These are phyloP conservation scores for Entelexis sorbosivorans DNA, from an alignment of 1,139 yeast species.

Conservation along the genomic window DNA sequence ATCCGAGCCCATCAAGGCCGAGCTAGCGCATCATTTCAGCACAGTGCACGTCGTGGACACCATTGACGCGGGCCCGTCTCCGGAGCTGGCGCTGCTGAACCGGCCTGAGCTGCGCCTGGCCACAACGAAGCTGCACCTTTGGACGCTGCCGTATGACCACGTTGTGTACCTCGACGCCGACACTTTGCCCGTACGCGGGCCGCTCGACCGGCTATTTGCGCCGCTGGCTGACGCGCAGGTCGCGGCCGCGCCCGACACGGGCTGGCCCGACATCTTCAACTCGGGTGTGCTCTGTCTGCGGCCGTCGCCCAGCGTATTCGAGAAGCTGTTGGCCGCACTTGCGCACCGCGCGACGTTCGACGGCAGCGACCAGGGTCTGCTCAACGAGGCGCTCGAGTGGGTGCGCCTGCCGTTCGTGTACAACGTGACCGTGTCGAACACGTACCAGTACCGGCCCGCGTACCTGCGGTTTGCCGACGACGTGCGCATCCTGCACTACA, in stretches of 20 bases:
- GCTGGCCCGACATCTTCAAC: slow-evolving; percentile 94
- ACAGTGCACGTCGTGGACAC: slow-evolving; percentile 30
- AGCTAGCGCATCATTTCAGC: slow-evolving; percentile 28
- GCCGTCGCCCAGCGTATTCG: slow-evolving; percentile 11
- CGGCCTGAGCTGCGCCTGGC: slow-evolving; percentile 70
- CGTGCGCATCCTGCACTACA: slow-evolving; percentile 64
- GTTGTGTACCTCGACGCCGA: slow-evolving; percentile 77
- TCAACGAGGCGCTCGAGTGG: slow-evolving; percentile 74
- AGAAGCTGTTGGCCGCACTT: slow-evolving; percentile 4
- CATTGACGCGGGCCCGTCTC: slow-evolving; percentile 27
- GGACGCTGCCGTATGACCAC: slow-evolving; percentile 55
- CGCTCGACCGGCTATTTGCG: slow-evolving; percentile 35
- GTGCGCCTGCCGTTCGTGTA: slow-evolving; percentile 62
- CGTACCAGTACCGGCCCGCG: slow-evolving; percentile 73
- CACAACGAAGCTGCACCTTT: slow-evolving; percentile 60
- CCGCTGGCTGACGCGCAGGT: slow-evolving; percentile 19
- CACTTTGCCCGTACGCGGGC: slow-evolving; percentile 44
- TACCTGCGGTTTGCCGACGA: slow-evolving; percentile 45
- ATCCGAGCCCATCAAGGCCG: slow-evolving; percentile 22
- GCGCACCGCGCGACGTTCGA: slow-evolving; percentile 49
- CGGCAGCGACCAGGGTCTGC: slow-evolving; percentile 91
- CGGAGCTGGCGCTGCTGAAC: slow-evolving; percentile 39
- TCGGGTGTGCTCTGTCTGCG: slow-evolving; percentile 58
- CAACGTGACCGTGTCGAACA: slow-evolving; percentile 72
- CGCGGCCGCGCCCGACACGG: slow-evolving; percentile 76